Base-by-base conservation (phyloP, 2,329 filamentous ascomycete species). In the Fusarium sambucinum region DNA sequence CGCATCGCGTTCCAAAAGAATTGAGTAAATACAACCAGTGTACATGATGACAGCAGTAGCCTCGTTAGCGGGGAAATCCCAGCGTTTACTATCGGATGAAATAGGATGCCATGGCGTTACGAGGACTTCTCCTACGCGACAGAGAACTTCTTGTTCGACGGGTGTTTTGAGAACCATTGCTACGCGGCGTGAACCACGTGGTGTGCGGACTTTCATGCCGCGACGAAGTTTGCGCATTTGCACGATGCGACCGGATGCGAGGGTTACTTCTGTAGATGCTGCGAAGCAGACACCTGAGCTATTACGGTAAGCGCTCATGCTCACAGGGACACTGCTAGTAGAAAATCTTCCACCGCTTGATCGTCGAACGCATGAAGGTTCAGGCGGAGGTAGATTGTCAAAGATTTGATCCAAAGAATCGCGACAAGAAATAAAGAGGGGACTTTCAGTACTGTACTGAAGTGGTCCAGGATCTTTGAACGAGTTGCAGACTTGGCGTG, bases 71-170 rank as follows among this genome's bases (percentile, higher is more conserved):
- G 86, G 86, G 66, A 87, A 87, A 0, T 60, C 67, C 85, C 85
- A 88, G 5, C 54, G 68, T 42, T 76, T 73, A 17, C 72, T 76
- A 21, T 80, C 76, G 3, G 73, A 47, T 0, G 77, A 80, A 4
- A 90, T 75, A 2, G 88, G 88, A 72, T 90, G 88, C 85, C 86
- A 90, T 0, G 85, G 83, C 25, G 88, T 90, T 29, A 89, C 82
- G 9, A 85, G 73, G 10, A 89, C 76, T 2, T 61, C 71, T 3
- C 80, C 81, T 1, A 89, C 74, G 1, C 78, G 78, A 60, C 83
- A 85, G 71, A 89, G 79, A 2, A 72, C 59, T 35, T 76, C 76
- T 40, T 75, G 59, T 4, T 63, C 55, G 0, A 87, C 81, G 0
- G 75, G 73, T 7, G 85, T 89, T 70, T 80, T 82, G 29, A 90